Base-by-base conservation (phyloP, 768 basidiomycete genomes). In the Dioszegia aurantiaca region DNA sequence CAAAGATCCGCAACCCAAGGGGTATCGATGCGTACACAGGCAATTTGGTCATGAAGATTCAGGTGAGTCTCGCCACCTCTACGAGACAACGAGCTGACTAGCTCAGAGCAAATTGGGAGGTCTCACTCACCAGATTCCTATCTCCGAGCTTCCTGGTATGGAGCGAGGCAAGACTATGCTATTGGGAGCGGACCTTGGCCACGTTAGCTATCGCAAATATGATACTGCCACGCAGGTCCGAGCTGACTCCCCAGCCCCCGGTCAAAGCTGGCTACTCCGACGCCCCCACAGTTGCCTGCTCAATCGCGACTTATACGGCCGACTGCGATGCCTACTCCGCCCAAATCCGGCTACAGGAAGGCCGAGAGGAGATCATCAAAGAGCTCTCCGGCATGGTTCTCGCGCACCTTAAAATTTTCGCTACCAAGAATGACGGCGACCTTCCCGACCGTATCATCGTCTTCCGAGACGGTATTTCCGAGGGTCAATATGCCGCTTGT, bases 391-490 rank as follows among this genome's bases (percentile, higher is more conserved):
- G 55, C 8, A 77, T 78, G 73, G 60, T 73, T 28, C 56, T 59
- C 19, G 63, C 59, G 3, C 73, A 77, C 49, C 65, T 77, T 28
- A 67, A 69, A 48, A 66, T 67, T 39, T 78, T 72, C 58, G 43
- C 62, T 4, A 61, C 65, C 24, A 46, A 62, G 56, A 75, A 76
- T 46, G 14, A 39, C 12, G 62, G 55, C 4, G 43, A 62, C 24
- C 60, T 62, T 21, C 72, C 77, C 27, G 66, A 71, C 9, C 59
- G 65, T 9, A 71, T 77, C 46, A 62, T 77, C 41, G 71, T 77
- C 63, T 78, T 75, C 63, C 67, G 77, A 30, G 75, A 76, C 48
- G 77, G 75, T 47, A 66, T 75, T 16, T 68, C 69, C 2, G 72
- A 77, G 55, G 75, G 74, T 6, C 74, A 77, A 51, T 78, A 74